phyloP scores from a whole-genome alignment of 1,139 yeast genomes.

The Ogataea hybrid region DNA sequence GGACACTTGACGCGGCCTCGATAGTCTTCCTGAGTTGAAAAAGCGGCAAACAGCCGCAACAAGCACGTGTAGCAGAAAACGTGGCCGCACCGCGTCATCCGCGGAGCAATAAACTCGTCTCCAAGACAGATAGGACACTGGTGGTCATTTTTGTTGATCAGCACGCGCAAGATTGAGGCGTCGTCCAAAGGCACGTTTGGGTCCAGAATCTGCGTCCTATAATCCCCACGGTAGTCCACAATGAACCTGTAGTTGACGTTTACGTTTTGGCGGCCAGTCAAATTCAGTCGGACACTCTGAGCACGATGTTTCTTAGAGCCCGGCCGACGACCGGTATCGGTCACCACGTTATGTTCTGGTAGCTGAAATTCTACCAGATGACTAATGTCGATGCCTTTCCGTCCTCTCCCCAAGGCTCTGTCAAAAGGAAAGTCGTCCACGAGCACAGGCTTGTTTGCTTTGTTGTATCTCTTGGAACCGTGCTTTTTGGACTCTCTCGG shows the following conservation, averaged over 20 bases:
- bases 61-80: slow-evolving; percentile 83
- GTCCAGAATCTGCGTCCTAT: slow-evolving; percentile 56
- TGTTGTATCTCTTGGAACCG: slow-evolving; percentile 5
- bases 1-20: slow-evolving; percentile 67
- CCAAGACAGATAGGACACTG: slow-evolving; percentile 89
- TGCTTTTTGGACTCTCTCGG: slow-evolving; percentile 9
- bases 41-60: slow-evolving; percentile 62
- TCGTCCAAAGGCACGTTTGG: slow-evolving; percentile 74
- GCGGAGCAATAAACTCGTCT: slow-evolving; percentile 83
- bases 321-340: slow-evolving; percentile 19
- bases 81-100: slow-evolving; percentile 96
- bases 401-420: slow-evolving; percentile 37
- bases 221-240: slow-evolving; percentile 60
- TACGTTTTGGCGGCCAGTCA: slow-evolving; percentile 72
- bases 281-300: slow-evolving; percentile 34
- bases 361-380: slow-evolving; percentile 63
- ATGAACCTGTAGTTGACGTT: slow-evolving; percentile 85
- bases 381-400: slow-evolving; percentile 58
- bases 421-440: slow-evolving; percentile 34
- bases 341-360: slow-evolving; percentile 40
- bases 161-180: slow-evolving; percentile 62
- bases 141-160: slow-evolving; percentile 69
- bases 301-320: slow-evolving; percentile 13
- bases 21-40: slow-evolving; percentile 31
- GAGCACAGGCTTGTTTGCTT: slow-evolving; percentile 15